Evolutionary conservation across 257 asterid genomes (phyloP).

Genomic region (Eucommia ulmoides): DNA sequence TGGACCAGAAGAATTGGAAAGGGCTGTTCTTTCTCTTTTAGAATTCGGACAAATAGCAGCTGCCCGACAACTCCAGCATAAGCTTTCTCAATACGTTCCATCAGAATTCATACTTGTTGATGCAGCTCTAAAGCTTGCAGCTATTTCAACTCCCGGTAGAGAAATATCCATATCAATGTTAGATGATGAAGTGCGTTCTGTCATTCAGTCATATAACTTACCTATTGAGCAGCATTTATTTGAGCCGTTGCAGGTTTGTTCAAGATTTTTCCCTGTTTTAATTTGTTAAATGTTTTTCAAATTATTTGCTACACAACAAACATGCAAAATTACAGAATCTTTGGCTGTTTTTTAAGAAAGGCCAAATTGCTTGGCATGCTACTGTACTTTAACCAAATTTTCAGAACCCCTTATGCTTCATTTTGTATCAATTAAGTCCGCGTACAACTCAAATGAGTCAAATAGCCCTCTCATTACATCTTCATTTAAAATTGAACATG

Average conservation of each 20-base stretch:
- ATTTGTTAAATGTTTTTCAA: too few relatives aligned
- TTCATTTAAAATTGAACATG: too few relatives aligned
- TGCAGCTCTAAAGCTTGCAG: constrained; percentile 75
- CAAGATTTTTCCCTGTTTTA: too few relatives aligned
- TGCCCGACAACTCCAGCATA: constrained; percentile 85
- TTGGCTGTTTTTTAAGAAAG: too few relatives aligned
- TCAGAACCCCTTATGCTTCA: too few relatives aligned
- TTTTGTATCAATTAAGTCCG: too few relatives aligned
- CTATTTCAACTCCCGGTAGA: constrained; percentile 58
- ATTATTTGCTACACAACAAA: too few relatives aligned
- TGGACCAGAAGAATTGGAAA: constrained; percentile 76
- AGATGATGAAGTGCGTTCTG: constrained; percentile 46
- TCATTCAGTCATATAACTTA: constrained; percentile 41
- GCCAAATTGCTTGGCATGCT: too few relatives aligned
- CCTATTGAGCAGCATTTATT: constrained; percentile 35
- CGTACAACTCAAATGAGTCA: too few relatives aligned
- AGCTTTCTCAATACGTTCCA: constrained; percentile 69
- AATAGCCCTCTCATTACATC: too few relatives aligned
- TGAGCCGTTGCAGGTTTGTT: constrained; percentile 79
- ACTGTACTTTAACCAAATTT: too few relatives aligned
- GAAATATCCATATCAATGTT: constrained; percentile 32
- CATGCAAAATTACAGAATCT: too few relatives aligned
- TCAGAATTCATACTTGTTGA: constrained; percentile 63
- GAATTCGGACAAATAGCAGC: constrained; percentile 90
- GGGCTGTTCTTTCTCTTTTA: constrained; percentile 89